Conservation (phyloP, 2,329 filamentous ascomycete species). For the Periconia macrospinosa region DNA sequence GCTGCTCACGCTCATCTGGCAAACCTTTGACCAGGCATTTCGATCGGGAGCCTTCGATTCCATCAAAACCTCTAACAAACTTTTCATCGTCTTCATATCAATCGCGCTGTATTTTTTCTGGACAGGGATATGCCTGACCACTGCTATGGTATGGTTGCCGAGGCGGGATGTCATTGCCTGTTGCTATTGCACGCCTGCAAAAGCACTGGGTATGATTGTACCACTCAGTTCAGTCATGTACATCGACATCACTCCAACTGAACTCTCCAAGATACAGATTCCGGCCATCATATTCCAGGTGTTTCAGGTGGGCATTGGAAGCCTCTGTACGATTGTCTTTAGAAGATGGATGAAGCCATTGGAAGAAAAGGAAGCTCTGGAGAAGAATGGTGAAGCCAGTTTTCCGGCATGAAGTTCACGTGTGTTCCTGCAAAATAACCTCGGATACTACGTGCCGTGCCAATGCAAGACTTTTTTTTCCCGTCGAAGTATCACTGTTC, state of each 20-base stretch:
- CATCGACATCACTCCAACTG: slow-evolving; percentile 55
- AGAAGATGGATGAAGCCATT: slow-evolving; percentile 54
- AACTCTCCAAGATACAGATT: slow-evolving; percentile 63
- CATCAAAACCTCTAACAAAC: slow-evolving; percentile 61
- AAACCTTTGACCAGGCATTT: slow-evolving; percentile 68
- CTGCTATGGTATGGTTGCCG: slow-evolving; percentile 57
- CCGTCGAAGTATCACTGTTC: no score
- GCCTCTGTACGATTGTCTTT: slow-evolving; percentile 46
- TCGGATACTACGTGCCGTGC: background rate
- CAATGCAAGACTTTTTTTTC: no score
- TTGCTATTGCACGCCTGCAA: slow-evolving; percentile 73
- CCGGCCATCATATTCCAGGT: slow-evolving; percentile 60
- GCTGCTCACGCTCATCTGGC: slow-evolving; percentile 61
- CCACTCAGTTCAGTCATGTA: slow-evolving; percentile 71
- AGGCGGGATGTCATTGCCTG: slow-evolving; percentile 68
- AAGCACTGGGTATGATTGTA: slow-evolving; percentile 71
- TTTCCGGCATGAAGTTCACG: background rate
- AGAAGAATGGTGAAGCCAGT: slow-evolving; percentile 13
- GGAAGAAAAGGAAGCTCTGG: slow-evolving; percentile 49
- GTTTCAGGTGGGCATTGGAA: slow-evolving; percentile 41
- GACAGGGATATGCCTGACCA: slow-evolving; percentile 62
- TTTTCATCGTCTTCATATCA: slow-evolving; percentile 70
- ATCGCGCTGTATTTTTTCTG: slow-evolving; percentile 66
- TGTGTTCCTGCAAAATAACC: no score
- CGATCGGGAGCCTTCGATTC: slow-evolving; percentile 62